Evolutionary conservation across 805 yeast species (phyloP), one percentile per base, ranked within the genome.

Genomic region (Lipomyces kockii): DNA sequence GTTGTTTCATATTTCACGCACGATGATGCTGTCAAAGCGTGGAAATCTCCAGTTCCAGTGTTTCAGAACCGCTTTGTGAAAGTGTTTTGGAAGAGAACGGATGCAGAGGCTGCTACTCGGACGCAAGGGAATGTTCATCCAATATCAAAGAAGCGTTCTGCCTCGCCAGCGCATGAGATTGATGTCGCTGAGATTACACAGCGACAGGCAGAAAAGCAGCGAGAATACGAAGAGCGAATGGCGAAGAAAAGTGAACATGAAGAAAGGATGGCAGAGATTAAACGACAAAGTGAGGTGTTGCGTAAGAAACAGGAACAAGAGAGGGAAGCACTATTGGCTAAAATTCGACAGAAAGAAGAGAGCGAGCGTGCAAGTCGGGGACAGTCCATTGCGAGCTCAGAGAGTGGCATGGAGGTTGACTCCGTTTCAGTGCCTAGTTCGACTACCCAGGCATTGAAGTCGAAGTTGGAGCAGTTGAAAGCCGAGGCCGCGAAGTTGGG

Each of bases 21-120:
- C 57, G 78, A 76, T 34, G 71, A 76, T 67, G 86, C 86, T 2
- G 74, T 72, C 9, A 76, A 71, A 6, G 86, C 86, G 0, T 83
- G 83, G 80, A 59, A 72, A 5, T 77, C 79, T 35, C 83, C 85
- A 0, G 78, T 74, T 2, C 82, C 85, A 5, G 79, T 84, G 17
- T 83, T 83, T 69, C 80, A 79, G 62, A 84, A 84, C 76, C 79
- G 86, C 61, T 83, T 83, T 67, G 80, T 84, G 68, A 83, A 83
- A 73, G 80, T 83, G 52, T 83, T 74, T 73, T 84, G 83, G 81
- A 78, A 79, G 29, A 70, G 68, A 56, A 67, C 72, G 11, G 71
- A 66, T 35, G 69, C 49, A 27, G 71, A 68, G 39, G 60, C 29
- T 27, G 59, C 53, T 7, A 60, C 32, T 17, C 52, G 57, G 39